Base-by-base conservation (phyloP, 208 protist genomes). In the Leishmania major region DNA sequence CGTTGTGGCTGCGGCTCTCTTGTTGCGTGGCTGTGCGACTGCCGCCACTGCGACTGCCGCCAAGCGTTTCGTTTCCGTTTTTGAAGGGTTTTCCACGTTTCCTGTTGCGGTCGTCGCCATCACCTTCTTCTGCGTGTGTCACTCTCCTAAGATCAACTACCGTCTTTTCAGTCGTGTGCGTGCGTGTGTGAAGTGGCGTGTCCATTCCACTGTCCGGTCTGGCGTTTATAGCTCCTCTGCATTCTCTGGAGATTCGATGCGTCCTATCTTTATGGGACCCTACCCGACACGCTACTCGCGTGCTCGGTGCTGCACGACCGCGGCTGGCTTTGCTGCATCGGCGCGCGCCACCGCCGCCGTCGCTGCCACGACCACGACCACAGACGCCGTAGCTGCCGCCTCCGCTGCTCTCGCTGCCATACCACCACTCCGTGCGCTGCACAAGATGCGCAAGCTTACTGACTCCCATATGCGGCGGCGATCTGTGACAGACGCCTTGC, bases 191-290 rank as follows among this genome's bases (percentile, higher is more conserved):
- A 0, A 43, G 45, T 10, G 45, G 45, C 45, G 11, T 49, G 45
- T 49, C 45, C 5, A 11, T 49, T 49, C 45, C 4, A 25, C 49
- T n/a, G 11, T 1, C n/a, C 45, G 15, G 31, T 13, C n/a, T 31
- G 19, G 17, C 11, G 0, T 3, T 49, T n/a, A 28, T n/a, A 28
- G 79, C 15, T 72, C 37, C 49, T 43, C 76, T 74, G 77, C 22
- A 40, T 84, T 77, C 55, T 43, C 49, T 45, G 62, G 79, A 40
- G 35, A 79, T 10, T 60, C 40, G 31, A 73, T 79, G 77, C 35
- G 25, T 5, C 43, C 75, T 35, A 25, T 85, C 73, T 78, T 81
- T 37, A 71, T 81, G 53, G 69, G 67, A n/a, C 57, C 17, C 76
- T 66, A 72, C 62, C 51, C 76, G 10, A 51, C 49, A 1, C 71